Evolutionary conservation across 202 grass and related monocot species (phyloP).

Genomic region (Bolboschoenoplectus hybrid): DNA sequence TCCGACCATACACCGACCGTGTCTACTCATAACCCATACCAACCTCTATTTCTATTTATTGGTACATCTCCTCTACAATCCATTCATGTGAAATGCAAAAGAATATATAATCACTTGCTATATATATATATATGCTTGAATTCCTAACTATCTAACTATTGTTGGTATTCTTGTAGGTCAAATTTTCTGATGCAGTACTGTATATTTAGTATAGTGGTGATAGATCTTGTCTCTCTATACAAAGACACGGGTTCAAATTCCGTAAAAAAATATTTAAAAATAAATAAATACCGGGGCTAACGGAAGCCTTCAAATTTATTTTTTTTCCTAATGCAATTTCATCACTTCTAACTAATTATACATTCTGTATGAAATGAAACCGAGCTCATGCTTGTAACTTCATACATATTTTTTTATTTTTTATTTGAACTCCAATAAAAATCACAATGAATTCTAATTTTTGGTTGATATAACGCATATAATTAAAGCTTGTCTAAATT

Average conservation of each 20-base stretch:
- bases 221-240: too few relatives aligned
- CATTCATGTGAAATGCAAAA: background rate
- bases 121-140: background rate
- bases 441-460: background rate
- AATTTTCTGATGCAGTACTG: background rate
- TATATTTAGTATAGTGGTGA: too few relatives aligned
- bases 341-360: background rate
- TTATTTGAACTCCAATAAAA: background rate
- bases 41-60: slow-evolving; percentile 14
- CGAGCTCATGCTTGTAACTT: background rate
- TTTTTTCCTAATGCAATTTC: background rate
- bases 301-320: too few relatives aligned
- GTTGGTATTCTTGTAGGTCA: background rate
- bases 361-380: background rate
- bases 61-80: background rate
- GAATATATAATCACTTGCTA: background rate
- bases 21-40: slow-evolving; percentile 20
- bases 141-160: background rate
- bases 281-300: too few relatives aligned
- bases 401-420: too few relatives aligned
- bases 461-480: background rate
- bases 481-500: background rate
- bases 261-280: too few relatives aligned
- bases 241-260: too few relatives aligned
- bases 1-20: slow-evolving; percentile 37